Percentiles rank a stretch among this genome's conserved stretches.
Conservation (phyloP, 345 rosid genomes). For the Jatropha curcas region DNA sequence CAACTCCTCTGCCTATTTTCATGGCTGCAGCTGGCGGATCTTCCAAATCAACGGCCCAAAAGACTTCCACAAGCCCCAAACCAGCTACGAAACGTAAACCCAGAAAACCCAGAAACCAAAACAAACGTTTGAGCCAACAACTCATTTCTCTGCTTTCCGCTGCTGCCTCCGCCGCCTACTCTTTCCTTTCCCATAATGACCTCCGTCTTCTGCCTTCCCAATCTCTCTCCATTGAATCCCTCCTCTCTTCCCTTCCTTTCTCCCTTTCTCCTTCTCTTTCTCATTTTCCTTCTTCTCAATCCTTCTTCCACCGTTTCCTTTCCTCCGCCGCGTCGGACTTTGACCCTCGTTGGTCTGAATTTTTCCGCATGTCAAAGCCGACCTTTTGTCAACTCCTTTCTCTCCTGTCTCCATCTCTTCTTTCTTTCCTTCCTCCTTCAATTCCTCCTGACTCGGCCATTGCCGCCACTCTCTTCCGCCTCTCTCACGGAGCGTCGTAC, state of each 20-base stretch:
- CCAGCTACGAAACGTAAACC: slow-evolving; percentile 14
- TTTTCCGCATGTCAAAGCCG: slow-evolving; percentile 59
- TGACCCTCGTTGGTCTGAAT: slow-evolving; percentile 58
- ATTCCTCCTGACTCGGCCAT: slow-evolving; percentile 48
- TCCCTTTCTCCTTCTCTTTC: slow-evolving; percentile 25
- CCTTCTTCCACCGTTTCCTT: slow-evolving; percentile 53
- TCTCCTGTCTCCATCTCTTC: slow-evolving; percentile 41
- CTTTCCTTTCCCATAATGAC: slow-evolving; percentile 54
- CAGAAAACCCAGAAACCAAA: slow-evolving; percentile 6
- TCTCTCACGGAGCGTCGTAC: slow-evolving; percentile 68
- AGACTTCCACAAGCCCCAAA: background rate
- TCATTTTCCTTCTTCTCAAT: slow-evolving; percentile 10
- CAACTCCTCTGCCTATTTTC: background rate
- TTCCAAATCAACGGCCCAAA: background rate
- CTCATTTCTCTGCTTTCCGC: slow-evolving; percentile 44
- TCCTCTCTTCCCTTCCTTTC: slow-evolving; percentile 35
- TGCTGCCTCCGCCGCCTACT: slow-evolving; percentile 42
- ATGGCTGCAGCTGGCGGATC: slow-evolving; percentile 28
- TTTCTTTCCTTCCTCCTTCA: slow-evolving; percentile 36
- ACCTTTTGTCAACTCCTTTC: slow-evolving; percentile 51
- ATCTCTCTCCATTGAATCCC: slow-evolving; percentile 38
- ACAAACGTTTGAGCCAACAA: slow-evolving; percentile 8
- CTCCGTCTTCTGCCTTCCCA: slow-evolving; percentile 49
- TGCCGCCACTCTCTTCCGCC: slow-evolving; percentile 69
- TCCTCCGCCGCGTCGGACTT: slow-evolving; percentile 33